Evolutionary conservation across 2,329 filamentous ascomycete species (phyloP), one percentile per base, ranked within the genome.

Genomic region (Fusarium multiceps): DNA sequence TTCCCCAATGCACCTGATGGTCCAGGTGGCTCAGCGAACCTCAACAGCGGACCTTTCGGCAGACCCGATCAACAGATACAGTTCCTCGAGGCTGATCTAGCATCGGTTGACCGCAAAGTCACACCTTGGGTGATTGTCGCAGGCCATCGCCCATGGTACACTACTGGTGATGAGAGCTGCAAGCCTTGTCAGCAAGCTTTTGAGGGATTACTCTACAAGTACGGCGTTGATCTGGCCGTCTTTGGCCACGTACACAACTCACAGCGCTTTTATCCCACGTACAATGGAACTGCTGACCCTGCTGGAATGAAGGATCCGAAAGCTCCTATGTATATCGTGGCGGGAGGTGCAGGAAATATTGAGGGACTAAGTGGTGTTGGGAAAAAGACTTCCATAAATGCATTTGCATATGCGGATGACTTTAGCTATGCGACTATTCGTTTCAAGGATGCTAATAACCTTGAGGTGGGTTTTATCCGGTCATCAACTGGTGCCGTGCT

Each of bases 71-170:
- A 68, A 14, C 64, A 68, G 4, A 13, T 68, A 2, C 51, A 68
- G 6, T 68, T 68, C 16, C 53, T 68, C 0, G 65, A 68, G 9
- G 59, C 65, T 2, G 65, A 68, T n/a, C 43, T 89, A 0, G 83
- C 85, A 0, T 84, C 84, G 0, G 85, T 89, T 34, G 86, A 89
- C 75, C 83, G 87, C 50, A 77, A 70, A 4, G 79, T 87, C 0
- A 89, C 87, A 0, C 87, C 87, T 0, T 89, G 75, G 75, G 51
- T 77, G 3, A 50, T 76, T 27, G 74, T 76, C 16, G 73, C 77
- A 4, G 82, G 82, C 7, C 83, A 85, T 63, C 75, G 83, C 2
- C 82, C 83, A 1, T 84, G 85, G 84, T 87, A 87, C 75, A 79
- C 80, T 10, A 82, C 81, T 1, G 75, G 76, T 2, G 73, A 75